Evolutionary conservation across 495 filamentous ascomycete genomes (phyloP).

Genomic region (Xylaria telfairii): DNA sequence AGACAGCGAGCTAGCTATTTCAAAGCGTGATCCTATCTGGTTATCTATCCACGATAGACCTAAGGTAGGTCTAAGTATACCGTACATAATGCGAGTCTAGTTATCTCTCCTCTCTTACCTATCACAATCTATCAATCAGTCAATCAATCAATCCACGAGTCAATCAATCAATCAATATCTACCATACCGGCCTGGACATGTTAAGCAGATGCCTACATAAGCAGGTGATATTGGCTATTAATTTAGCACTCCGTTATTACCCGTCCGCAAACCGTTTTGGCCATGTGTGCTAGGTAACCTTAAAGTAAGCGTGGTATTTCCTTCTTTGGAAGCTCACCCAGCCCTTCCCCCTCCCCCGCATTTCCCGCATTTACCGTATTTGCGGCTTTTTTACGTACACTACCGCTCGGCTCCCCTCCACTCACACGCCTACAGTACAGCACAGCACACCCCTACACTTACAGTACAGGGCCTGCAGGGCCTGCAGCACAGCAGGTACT

Average conservation of each 20-base stretch:
- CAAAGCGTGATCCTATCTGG: not conserved
- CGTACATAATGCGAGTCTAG: too few species aligned
- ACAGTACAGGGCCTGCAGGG: too few species aligned
- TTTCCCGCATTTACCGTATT: slow-evolving; percentile 18
- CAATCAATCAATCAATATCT: too few species aligned
- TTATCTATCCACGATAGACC: not conserved
- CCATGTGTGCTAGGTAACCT: too few species aligned
- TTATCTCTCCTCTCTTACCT: not conserved
- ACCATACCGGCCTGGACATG: not conserved
- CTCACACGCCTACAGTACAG: not conserved
- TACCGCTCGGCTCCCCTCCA: not conserved
- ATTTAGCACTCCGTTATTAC: not conserved
- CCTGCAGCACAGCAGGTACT: too few species aligned
- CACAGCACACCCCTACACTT: not conserved
- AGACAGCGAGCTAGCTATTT: not conserved
- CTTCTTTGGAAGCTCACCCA: slow-evolving; percentile 7
- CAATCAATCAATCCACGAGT: too few species aligned
- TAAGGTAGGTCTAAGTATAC: too few species aligned
- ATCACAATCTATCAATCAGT: not conserved
- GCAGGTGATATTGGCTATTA: not conserved
- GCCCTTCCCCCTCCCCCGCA: slow-evolving; percentile 17
- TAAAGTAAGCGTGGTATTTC: slow-evolving; percentile 1
- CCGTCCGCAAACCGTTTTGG: not conserved
- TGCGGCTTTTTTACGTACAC: slow-evolving; percentile 5
- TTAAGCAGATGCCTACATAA: slow-evolving; percentile 9